Conservation (phyloP, 768 basidiomycete species). For the Termitomyces sp. region DNA sequence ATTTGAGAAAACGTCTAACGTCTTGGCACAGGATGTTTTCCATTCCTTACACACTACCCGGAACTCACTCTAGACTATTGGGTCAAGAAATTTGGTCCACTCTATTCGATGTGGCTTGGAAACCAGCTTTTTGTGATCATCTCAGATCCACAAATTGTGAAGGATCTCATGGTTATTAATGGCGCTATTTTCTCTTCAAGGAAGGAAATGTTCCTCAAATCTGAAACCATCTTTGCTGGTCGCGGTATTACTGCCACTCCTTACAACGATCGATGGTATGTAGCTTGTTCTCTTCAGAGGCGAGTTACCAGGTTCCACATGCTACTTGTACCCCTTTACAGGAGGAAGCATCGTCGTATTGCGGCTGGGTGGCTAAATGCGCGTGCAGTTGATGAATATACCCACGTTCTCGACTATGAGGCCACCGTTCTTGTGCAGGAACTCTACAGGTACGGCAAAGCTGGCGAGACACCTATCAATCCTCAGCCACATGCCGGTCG, state of each 20-base stretch:
- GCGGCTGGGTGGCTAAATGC: slow-evolving; percentile 29
- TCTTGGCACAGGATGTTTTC: slow-evolving; percentile 26
- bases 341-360: slow-evolving; percentile 42
- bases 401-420: slow-evolving; percentile 34
- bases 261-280: slow-evolving; percentile 40
- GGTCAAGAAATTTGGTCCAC: slow-evolving; percentile 38
- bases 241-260: slow-evolving; percentile 42
- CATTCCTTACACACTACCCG: slow-evolving; percentile 37
- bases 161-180: slow-evolving; percentile 42
- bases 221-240: slow-evolving; percentile 38
- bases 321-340: slow-evolving; percentile 8
- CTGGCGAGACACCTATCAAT: slow-evolving; percentile 31
- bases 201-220: slow-evolving; percentile 42
- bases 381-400: slow-evolving; percentile 32
- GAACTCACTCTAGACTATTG: slow-evolving; percentile 39
- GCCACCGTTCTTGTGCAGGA: slow-evolving; percentile 34
- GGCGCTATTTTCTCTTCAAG: slow-evolving; percentile 43
- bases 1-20: background rate
- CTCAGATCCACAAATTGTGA: slow-evolving; percentile 39
- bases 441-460: slow-evolving; percentile 29
- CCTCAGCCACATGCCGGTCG: slow-evolving; percentile 36
- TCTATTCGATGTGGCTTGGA: slow-evolving; percentile 45
- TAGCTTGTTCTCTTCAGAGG: background rate
- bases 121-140: slow-evolving; percentile 46
- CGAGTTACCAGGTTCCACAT: background rate